Percentiles rank a stretch among this genome's conserved stretches.
phyloP scores from a whole-genome alignment of 768 basidiomycete species.

The Suillus variegatus region DNA sequence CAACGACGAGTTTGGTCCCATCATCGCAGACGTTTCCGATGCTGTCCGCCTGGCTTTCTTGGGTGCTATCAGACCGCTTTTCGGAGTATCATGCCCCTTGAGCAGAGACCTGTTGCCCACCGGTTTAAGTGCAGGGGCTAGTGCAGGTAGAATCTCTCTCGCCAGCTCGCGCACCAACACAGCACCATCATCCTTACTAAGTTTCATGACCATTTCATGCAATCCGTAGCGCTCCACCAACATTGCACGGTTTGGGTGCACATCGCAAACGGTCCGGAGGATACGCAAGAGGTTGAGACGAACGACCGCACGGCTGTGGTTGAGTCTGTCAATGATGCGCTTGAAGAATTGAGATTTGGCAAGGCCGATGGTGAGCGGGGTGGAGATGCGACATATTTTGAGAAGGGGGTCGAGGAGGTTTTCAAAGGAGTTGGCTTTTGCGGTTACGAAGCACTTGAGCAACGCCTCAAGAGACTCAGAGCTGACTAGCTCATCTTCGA shows the following conservation, averaged over 20 bases:
- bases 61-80: constrained; percentile 51
- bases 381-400: constrained; percentile 86
- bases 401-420: constrained; percentile 90
- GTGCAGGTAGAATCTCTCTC: constrained; percentile 77
- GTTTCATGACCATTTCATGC: constrained; percentile 73
- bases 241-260: constrained; percentile 81
- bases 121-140: constrained; percentile 72
- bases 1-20: constrained; percentile 21
- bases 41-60: constrained; percentile 68
- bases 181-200: constrained; percentile 86
- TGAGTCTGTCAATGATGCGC: constrained; percentile 81
- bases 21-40: constrained; percentile 59
- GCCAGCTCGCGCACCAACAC: constrained; percentile 90
- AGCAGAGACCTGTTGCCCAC: constrained; percentile 30
- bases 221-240: constrained; percentile 84
- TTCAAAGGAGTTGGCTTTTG: constrained; percentile 91
- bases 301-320: constrained; percentile 77
- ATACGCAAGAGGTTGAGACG: constrained; percentile 88
- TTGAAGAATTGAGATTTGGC: constrained; percentile 84
- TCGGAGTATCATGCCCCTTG: constrained; percentile 39
- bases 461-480: constrained; percentile 63
- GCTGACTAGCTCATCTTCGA: constrained; percentile 86
- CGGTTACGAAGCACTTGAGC: constrained; percentile 76
- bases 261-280: constrained; percentile 83
- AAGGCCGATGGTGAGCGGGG: constrained; percentile 69